Evolutionary conservation across 139 green algal species (phyloP).

Genomic region (Ostreobium quekettii): DNA sequence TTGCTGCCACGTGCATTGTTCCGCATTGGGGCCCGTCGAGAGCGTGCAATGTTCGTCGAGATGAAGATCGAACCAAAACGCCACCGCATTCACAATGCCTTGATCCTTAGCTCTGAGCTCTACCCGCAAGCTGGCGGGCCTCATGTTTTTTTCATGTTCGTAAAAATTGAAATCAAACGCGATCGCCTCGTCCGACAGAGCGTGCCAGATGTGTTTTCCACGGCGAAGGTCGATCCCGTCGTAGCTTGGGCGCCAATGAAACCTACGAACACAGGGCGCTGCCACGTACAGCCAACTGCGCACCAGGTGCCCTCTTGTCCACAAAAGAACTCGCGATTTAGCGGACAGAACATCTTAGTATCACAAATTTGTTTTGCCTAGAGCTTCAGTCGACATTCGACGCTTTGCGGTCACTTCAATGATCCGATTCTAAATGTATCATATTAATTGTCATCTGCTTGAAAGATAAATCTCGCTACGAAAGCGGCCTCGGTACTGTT

Average conservation of each 20-base stretch:
- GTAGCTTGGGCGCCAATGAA: not conserved
- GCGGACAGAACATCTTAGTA: too few species aligned
- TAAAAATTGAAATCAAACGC: constrained; percentile 17
- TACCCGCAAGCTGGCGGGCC: not conserved
- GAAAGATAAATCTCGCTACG: too few species aligned
- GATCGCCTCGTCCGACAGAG: not conserved
- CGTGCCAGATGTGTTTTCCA: not conserved
- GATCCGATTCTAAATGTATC: too few species aligned
- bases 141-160: not conserved
- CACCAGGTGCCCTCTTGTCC: too few species aligned
- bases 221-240: not conserved
- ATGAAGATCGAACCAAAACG: constrained; percentile 80
- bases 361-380: too few species aligned
- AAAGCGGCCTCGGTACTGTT: too few species aligned
- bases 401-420: too few species aligned
- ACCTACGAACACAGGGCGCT: too few species aligned
- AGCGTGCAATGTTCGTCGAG: constrained; percentile 52
- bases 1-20: constrained; percentile 23
- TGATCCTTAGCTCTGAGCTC: constrained; percentile 1
- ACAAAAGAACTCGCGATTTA: too few species aligned
- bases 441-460: too few species aligned
- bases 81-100: constrained; percentile 65
- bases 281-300: too few species aligned
- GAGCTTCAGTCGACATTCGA: too few species aligned
- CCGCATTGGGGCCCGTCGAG: constrained; percentile 35